Percentiles rank a stretch among this genome's conserved stretches.
phyloP scores from a whole-genome alignment of 2,329 filamentous ascomycete species.

The Fusarium euwallaceae region DNA sequence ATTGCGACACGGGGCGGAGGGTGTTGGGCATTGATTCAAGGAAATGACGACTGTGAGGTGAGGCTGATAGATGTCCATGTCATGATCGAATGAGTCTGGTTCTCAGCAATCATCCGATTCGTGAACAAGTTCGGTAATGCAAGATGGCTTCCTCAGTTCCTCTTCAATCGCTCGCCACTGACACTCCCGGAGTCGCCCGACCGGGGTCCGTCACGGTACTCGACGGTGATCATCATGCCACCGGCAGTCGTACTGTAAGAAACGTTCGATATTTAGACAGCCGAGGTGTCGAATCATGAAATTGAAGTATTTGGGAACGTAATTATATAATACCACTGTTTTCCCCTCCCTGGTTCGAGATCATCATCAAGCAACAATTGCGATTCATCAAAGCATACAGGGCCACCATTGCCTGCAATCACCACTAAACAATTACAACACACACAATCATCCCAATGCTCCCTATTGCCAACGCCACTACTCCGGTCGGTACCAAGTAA shows the following conservation, averaged over 20 bases:
- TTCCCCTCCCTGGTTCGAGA: not conserved
- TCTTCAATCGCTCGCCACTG: slow-evolving; percentile 7
- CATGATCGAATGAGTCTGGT: slow-evolving; percentile 13
- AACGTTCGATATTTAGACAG: slow-evolving; percentile 30
- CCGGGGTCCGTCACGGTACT: slow-evolving; percentile 26
- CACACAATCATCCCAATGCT: slow-evolving; percentile 34
- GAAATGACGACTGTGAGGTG: slow-evolving; percentile 8
- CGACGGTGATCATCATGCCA: slow-evolving; percentile 41
- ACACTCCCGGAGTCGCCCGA: slow-evolving; percentile 35
- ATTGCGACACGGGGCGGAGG: not conserved
- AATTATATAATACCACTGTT: slow-evolving; percentile 32
- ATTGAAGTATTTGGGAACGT: not conserved
- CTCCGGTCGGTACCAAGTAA: slow-evolving; percentile 35
- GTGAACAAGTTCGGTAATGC: not conserved
- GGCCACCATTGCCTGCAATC: not conserved
- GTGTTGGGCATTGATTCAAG: slow-evolving; percentile 17
- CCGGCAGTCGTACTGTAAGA: slow-evolving; percentile 24
- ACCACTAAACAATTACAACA: not conserved
- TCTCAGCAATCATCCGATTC: not conserved
- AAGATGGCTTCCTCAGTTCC: not conserved
- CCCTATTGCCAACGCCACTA: slow-evolving; percentile 19
- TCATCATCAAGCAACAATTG: slow-evolving; percentile 11
- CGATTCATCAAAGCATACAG: slow-evolving; percentile 1
- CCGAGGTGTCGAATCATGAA: slow-evolving; percentile 11
- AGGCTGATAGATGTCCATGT: not conserved